Conservation (phyloP, 192 early-diverging fungal genomes). For the Dissophora globulifera region DNA sequence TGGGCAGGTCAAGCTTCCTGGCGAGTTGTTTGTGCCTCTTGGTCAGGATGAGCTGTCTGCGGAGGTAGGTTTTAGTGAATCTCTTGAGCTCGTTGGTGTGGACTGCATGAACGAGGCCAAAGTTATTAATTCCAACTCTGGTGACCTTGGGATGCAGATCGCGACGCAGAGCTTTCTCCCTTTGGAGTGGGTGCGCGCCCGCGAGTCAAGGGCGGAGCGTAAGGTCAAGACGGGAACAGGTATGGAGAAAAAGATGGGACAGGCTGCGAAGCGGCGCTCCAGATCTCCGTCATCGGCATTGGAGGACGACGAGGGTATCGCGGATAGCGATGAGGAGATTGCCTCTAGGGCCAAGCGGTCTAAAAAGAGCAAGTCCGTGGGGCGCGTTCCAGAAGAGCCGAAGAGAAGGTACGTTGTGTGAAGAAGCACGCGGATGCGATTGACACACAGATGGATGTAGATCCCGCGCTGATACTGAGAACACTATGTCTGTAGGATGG, state of each 20-base stretch:
- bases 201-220: slow-evolving; percentile 40
- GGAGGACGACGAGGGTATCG: slow-evolving; percentile 8
- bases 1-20: slow-evolving; percentile 70
- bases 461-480: too few species aligned
- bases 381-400: slow-evolving; percentile 19
- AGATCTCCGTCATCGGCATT: slow-evolving; percentile 27
- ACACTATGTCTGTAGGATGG: slow-evolving; percentile 51
- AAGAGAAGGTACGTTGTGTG: slow-evolving; percentile 45
- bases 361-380: slow-evolving; percentile 25
- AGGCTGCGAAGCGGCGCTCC: slow-evolving; percentile 38
- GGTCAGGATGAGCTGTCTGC: slow-evolving; percentile 39
- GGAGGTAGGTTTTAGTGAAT: slow-evolving; percentile 38
- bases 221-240: slow-evolving; percentile 12
- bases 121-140: too few species aligned
- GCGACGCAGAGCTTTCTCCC: slow-evolving; percentile 50
- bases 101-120: too few species aligned
- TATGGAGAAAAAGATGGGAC: slow-evolving; percentile 44
- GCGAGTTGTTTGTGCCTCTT: slow-evolving; percentile 72
- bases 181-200: slow-evolving; percentile 21
- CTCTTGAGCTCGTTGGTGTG: background rate
- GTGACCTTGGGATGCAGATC: slow-evolving; percentile 9
- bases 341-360: slow-evolving; percentile 13
- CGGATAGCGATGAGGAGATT: background rate
- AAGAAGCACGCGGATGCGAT: too few species aligned
- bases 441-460: too few species aligned